Evolutionary conservation across 768 basidiomycete genomes (phyloP), one percentile per base, ranked within the genome.

Genomic region (Trametes coccinea): DNA sequence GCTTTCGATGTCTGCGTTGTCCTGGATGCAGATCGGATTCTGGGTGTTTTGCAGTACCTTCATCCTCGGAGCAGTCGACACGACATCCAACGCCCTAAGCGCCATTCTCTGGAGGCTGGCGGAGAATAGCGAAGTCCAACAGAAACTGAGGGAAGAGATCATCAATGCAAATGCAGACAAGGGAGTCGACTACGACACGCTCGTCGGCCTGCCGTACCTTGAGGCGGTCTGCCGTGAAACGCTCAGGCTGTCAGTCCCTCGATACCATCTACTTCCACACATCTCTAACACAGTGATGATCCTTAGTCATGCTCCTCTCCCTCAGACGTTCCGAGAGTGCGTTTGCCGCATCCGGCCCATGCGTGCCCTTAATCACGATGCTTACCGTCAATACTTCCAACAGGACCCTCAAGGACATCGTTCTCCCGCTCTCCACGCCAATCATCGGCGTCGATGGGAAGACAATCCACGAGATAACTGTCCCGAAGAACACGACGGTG

Each of bases 201-300:
- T 82, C 22, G 66, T 74, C 58, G 22, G 79, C 0, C 74, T 92
- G 2, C 80, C 86, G 0, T 89, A 87, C 66, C 82, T 92, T 11
- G 89, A 89, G 59, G 78, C 77, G 11, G 80, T 87, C 5, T 77
- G 86, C 3, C 78, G 82, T 2, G 87, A 88, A 71, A 82, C 80
- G 0, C 68, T 88, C 60, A 79, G 87, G 0, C 51, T 86, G 3
- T 77, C 84, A 60, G 72, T 79, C 9, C 76, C 8, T 17, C 47
- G 10, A 34, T 16, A 14, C 34, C 8, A 13, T 44, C 13, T 33
- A 16, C 34, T 11, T 14, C 74, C 0, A 73, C n/a, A 30, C 1
- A 8, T 22, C 10, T 34, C 34, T 10, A 37, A 11, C n/a, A 11
- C 0, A 44, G 0, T 10, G 5, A 4, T 9, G n/a, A 13, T 0